Evolutionary conservation across 305 asterid genomes (phyloP).

Genomic region (Vinca major): DNA sequence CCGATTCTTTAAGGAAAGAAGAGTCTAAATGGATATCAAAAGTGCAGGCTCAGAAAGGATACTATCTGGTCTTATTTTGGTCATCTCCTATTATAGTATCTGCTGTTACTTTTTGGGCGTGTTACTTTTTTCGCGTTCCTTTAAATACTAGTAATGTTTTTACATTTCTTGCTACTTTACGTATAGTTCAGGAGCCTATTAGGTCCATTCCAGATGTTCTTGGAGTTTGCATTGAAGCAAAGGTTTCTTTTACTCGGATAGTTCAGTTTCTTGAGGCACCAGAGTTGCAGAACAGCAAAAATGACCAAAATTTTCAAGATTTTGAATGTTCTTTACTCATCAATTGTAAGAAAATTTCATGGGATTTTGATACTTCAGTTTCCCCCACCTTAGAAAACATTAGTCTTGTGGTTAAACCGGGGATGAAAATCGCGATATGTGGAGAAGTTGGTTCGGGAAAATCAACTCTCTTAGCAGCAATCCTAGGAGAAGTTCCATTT

Average conservation of each 20-base stretch:
- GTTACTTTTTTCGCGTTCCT: constrained; percentile 17
- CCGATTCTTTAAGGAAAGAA: constrained; percentile 14
- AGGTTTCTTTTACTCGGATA: constrained; percentile 26
- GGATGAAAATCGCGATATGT: constrained; percentile 24
- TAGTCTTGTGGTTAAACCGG: constrained; percentile 12
- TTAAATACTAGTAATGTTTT: constrained; percentile 18
- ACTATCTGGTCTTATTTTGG: constrained; percentile 21
- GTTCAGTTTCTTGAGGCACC: constrained; percentile 21
- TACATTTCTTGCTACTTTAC: constrained; percentile 23
- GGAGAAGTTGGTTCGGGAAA: constrained; percentile 31
- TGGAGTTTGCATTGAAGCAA: constrained; percentile 18
- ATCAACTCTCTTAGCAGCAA: constrained; percentile 22
- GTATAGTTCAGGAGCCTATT: constrained; percentile 23
- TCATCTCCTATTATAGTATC: constrained; percentile 23
- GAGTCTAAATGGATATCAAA: constrained; percentile 19
- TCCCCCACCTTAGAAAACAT: constrained; percentile 15
- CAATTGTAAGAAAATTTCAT: constrained; percentile 17
- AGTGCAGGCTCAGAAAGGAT: constrained; percentile 16
- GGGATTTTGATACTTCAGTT: constrained; percentile 14
- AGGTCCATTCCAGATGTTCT: constrained; percentile 23
- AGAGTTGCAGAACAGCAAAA: constrained; percentile 14
- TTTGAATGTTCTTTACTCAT: neutral
- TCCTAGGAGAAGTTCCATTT: constrained; percentile 27
- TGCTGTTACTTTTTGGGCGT: constrained; percentile 24
- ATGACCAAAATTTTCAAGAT: constrained; percentile 2